These are phyloP conservation scores for Agaricus subrufescens DNA, from an alignment of 768 basidiomycete species.

Conservation along the genomic window DNA sequence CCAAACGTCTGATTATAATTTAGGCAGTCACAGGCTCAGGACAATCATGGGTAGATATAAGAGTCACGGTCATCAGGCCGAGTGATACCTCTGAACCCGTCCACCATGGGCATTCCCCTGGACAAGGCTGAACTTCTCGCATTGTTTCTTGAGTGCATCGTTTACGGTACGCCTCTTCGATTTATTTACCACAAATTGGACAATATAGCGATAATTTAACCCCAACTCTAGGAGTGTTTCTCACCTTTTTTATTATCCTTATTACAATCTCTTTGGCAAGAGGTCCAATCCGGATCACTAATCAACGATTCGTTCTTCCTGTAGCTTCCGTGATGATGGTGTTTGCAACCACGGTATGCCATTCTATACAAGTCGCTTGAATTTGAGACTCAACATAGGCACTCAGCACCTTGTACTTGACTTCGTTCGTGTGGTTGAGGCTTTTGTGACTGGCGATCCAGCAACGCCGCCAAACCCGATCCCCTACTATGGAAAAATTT, in stretches of 20 bases:
- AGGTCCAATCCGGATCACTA: background rate
- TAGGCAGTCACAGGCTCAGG: too few relatives aligned
- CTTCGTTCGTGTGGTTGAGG: background rate
- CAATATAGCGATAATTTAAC: background rate
- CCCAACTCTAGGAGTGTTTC: background rate
- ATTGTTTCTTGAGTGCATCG: constrained; percentile 1
- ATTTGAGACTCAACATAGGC: too few relatives aligned
- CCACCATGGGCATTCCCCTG: constrained; percentile 3
- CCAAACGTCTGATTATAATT: too few relatives aligned
- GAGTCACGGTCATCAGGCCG: too few relatives aligned
- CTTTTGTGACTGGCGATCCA: background rate
- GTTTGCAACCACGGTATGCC: background rate
- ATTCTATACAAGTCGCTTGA: background rate
- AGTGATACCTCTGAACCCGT: background rate
- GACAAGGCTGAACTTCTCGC: constrained; percentile 5
- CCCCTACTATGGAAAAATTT: background rate
- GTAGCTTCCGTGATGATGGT: constrained; percentile 3
- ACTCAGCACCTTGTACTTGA: background rate
- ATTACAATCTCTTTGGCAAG: background rate
- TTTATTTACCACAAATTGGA: background rate
- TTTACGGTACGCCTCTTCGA: background rate
- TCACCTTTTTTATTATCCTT: constrained; percentile 1
- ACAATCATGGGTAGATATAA: too few relatives aligned
- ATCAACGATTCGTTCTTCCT: constrained; percentile 6
- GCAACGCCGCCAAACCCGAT: background rate